Percentiles rank a stretch among this genome's conserved stretches.
Conservation (phyloP, 1,139 yeast species). For the Candida sojae region DNA sequence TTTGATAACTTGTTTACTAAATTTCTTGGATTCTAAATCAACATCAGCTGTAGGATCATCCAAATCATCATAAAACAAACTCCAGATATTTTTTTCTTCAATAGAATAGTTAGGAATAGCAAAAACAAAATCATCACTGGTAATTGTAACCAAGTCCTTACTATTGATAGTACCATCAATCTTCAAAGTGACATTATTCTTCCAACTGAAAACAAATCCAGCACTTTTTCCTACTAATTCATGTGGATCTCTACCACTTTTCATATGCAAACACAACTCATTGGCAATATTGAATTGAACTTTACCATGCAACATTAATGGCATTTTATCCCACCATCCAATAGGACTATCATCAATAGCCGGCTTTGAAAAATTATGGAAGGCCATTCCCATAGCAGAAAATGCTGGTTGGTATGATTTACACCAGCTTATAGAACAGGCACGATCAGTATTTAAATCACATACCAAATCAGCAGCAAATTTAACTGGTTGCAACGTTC, state of each 20-base stretch:
- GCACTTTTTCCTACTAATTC: slow-evolving; percentile 65
- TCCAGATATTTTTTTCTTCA: slow-evolving; percentile 37
- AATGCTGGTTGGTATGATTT: slow-evolving; percentile 45
- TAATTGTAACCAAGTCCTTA: slow-evolving; percentile 60
- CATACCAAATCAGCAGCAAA: slow-evolving; percentile 37
- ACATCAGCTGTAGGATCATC: slow-evolving; percentile 20
- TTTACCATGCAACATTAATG: slow-evolving; percentile 46
- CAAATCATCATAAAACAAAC: slow-evolving; percentile 31
- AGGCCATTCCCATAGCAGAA: slow-evolving; percentile 39
- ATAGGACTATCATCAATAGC: slow-evolving; percentile 82
- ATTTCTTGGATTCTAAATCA: slow-evolving; percentile 34
- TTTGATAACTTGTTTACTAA: slow-evolving; percentile 38
- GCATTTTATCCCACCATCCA: slow-evolving; percentile 67
- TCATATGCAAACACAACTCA: slow-evolving; percentile 55
- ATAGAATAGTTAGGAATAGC: slow-evolving; percentile 61
- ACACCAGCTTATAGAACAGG: slow-evolving; percentile 48
- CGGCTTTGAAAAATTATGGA: slow-evolving; percentile 64
- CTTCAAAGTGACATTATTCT: slow-evolving; percentile 58
- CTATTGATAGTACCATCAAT: slow-evolving; percentile 67
- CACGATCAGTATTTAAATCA: slow-evolving; percentile 34
- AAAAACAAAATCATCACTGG: slow-evolving; percentile 66
- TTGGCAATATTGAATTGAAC: slow-evolving; percentile 53
- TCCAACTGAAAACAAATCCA: slow-evolving; percentile 83
- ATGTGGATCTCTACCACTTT: slow-evolving; percentile 79
- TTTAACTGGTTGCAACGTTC: slow-evolving; percentile 50